Evolutionary conservation across 2,329 filamentous ascomycete genomes (phyloP).

Genomic region (Penicillium sp.): DNA sequence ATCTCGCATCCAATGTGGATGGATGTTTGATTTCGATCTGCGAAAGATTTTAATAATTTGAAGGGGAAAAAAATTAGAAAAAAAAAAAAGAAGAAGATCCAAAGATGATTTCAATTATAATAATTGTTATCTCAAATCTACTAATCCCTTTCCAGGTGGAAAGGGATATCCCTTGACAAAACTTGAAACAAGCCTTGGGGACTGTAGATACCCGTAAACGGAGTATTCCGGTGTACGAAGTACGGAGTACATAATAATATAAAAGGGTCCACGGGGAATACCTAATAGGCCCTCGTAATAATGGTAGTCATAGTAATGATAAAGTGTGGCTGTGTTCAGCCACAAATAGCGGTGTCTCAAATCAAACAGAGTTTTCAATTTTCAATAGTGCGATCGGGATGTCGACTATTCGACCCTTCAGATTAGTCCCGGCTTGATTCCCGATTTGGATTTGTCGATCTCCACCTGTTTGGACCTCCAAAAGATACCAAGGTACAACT

Average conservation of each 20-base stretch:
- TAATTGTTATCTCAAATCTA: background rate
- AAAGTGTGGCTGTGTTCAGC: background rate
- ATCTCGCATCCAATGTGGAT: background rate
- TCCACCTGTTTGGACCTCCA: background rate
- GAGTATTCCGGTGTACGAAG: too few species aligned
- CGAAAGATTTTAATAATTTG: background rate
- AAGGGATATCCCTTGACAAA: background rate
- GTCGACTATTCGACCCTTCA: slow-evolving; percentile 1
- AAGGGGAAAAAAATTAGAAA: background rate
- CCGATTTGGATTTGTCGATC: background rate
- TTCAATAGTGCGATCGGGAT: slow-evolving; percentile 21
- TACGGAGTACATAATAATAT: too few species aligned
- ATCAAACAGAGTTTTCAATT: background rate
- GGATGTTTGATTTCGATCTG: background rate
- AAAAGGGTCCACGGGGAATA: background rate
- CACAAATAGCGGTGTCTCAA: background rate
- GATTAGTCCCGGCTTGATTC: background rate
- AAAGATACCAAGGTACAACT: background rate
- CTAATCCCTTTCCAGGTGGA: background rate
- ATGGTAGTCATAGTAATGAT: background rate
- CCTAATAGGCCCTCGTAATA: too few species aligned
- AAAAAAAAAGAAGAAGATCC: background rate
- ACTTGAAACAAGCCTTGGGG: background rate
- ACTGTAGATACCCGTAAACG: too few species aligned
- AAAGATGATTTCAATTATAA: background rate